A percentile compares a stretch with the other conserved stretches of the same genome.
Evolutionary conservation across 169 alveolate species (phyloP).

Genomic region (Cryptosporidium muris): DNA sequence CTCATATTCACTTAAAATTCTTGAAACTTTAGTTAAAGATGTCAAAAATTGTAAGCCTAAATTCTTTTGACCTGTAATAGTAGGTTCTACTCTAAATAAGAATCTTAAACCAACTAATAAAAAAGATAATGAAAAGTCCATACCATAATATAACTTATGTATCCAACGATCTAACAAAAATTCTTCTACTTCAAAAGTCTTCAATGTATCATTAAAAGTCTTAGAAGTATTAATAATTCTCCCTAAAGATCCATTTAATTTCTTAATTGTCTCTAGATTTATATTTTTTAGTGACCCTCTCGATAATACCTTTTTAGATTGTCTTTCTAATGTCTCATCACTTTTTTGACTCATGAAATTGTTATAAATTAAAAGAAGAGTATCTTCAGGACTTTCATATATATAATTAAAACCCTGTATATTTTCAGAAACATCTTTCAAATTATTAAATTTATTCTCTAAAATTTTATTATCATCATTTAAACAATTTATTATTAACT

Average conservation of each 20-base stretch:
- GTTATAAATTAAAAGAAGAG: not conserved
- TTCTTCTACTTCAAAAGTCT: conserved; percentile 45
- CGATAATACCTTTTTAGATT: not conserved
- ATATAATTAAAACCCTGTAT: conserved; percentile 3
- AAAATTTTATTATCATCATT: conserved; percentile 12
- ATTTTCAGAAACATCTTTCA: not conserved
- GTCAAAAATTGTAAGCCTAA: not conserved
- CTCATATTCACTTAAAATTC: not conserved
- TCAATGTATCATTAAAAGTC: conserved; percentile 10
- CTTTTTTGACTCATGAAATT: not conserved
- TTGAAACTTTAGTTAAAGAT: conserved; percentile 8
- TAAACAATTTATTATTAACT: conserved; percentile 2
- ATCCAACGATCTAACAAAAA: conserved; percentile 58
- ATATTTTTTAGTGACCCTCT: conserved; percentile 7
- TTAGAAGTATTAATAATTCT: conserved; percentile 7
- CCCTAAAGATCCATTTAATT: conserved; percentile 18
- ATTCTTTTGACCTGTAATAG: conserved; percentile 38
- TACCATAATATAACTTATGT: conserved; percentile 23
- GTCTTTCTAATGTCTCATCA: not conserved
- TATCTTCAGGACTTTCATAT: not conserved
- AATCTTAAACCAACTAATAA: conserved; percentile 38
- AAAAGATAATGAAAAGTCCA: conserved; percentile 14
- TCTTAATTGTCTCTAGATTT: conserved; percentile 23
- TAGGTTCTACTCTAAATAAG: conserved; percentile 45
- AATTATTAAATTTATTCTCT: not conserved